phyloP scores from a whole-genome alignment of 1,139 yeast genomes.

The Spencermartinsiella ligniputridi region DNA sequence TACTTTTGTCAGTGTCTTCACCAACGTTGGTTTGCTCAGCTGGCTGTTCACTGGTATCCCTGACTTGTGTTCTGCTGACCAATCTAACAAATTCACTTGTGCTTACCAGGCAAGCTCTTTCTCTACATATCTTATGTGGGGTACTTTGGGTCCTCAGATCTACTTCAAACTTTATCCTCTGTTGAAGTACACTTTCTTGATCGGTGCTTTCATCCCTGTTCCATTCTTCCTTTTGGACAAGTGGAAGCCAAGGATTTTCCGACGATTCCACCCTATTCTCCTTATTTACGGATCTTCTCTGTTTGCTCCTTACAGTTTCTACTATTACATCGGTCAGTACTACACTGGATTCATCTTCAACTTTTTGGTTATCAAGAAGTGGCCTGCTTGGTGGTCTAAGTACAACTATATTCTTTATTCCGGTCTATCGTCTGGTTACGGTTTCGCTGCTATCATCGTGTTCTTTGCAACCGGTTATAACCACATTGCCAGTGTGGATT shows the following conservation, averaged over 20 bases:
- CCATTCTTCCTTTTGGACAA: conserved; percentile 39
- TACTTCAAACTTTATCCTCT: conserved; percentile 47
- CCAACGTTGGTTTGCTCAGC: conserved; percentile 49
- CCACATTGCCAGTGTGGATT: conserved; percentile 37
- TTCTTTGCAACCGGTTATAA: conserved; percentile 51
- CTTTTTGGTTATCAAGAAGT: conserved; percentile 47
- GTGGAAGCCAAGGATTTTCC: conserved; percentile 39
- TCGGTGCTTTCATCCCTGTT: conserved; percentile 48
- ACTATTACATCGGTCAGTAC: conserved; percentile 48
- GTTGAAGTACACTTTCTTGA: conserved; percentile 46
- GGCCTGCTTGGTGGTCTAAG: conserved; percentile 45
- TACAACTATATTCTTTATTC: conserved; percentile 50
- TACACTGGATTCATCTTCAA: conserved; percentile 49
- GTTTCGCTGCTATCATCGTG: conserved; percentile 37
- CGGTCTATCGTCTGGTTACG: conserved; percentile 52
- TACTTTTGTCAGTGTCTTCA: conserved; percentile 32
- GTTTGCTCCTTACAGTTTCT: conserved; percentile 49
- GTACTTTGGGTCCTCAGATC: conserved; percentile 59
- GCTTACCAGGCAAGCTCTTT: conserved; percentile 41
- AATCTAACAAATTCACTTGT: conserved; percentile 33
- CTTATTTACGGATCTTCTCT: conserved; percentile 41
- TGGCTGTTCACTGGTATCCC: conserved; percentile 47
- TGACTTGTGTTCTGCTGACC: conserved; percentile 41
- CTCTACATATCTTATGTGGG: conserved; percentile 55
- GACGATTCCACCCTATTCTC: conserved; percentile 45